Evolutionary conservation across 768 basidiomycete species (phyloP).

Genomic region (Amanita jacksonii): DNA sequence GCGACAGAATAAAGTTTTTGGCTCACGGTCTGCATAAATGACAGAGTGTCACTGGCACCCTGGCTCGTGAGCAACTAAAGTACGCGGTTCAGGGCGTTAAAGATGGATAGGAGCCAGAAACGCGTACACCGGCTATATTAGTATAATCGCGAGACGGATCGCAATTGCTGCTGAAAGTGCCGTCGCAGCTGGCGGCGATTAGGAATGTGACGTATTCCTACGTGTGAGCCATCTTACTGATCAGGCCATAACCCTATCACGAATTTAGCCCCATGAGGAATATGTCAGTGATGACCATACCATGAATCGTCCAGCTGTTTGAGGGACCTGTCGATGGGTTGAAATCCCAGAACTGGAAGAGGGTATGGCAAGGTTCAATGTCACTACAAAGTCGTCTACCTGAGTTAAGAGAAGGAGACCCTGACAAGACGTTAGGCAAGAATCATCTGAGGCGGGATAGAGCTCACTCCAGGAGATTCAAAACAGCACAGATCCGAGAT

Average conservation of each 20-base stretch:
- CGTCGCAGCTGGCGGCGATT: constrained; percentile 2
- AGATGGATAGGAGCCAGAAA: background rate
- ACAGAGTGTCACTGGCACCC: constrained; percentile 4
- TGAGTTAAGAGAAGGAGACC: constrained; percentile 5
- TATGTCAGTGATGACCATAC: background rate
- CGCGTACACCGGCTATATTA: constrained; percentile 12
- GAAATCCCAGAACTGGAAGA: constrained; percentile 7
- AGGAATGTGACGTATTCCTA: background rate
- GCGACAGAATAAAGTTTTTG: background rate
- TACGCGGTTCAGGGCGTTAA: too few species aligned
- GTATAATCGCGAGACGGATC: constrained; percentile 20
- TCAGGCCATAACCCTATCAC: constrained; percentile 6
- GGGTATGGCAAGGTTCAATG: background rate
- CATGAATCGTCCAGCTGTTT: constrained; percentile 8
- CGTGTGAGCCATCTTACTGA: constrained; percentile 1
- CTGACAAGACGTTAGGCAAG: background rate
- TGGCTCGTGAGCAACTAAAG: constrained; percentile 6
- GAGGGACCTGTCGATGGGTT: constrained; percentile 4
- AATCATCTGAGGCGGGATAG: too few species aligned
- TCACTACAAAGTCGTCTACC: background rate
- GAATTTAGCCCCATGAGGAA: background rate
- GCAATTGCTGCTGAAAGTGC: constrained; percentile 14
- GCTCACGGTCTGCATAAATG: constrained; percentile 5
- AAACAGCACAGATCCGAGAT: constrained; percentile 16
- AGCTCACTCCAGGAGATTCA: constrained; percentile 6